A percentile compares a stretch with the other conserved stretches of the same genome.
Evolutionary conservation across 305 asterid genomes (phyloP).

Genomic region (Fraxinus albicans): DNA sequence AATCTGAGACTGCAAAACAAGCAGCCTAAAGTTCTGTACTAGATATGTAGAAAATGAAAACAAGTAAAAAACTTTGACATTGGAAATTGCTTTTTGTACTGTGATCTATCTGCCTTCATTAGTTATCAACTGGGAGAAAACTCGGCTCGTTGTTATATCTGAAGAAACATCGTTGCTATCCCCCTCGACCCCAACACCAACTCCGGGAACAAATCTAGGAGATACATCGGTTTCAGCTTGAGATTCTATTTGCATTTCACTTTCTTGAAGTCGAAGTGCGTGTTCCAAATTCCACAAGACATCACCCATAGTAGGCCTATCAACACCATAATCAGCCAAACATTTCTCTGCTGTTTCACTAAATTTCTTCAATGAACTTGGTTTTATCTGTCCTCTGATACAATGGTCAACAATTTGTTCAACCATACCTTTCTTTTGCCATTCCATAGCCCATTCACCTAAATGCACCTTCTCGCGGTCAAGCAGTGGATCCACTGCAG

Average conservation of each 20-base stretch:
- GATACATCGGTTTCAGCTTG: slow-evolving; percentile 20
- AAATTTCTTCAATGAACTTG: slow-evolving; percentile 47
- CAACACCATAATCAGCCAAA: slow-evolving; percentile 73
- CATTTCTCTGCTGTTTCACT: slow-evolving; percentile 85
- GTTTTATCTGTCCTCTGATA: slow-evolving; percentile 52
- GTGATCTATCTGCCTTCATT: slow-evolving; percentile 40
- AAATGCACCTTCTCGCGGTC: slow-evolving; percentile 65
- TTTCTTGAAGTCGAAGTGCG: slow-evolving; percentile 68
- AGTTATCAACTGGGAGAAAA: slow-evolving; percentile 53
- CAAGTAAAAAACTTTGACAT: background rate
- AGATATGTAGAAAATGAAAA: background rate
- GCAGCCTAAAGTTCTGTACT: background rate
- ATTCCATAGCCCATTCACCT: slow-evolving; percentile 83
- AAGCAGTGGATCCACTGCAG: slow-evolving; percentile 63
- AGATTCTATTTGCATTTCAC: slow-evolving; percentile 28
- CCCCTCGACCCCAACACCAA: slow-evolving; percentile 15
- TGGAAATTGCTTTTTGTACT: background rate
- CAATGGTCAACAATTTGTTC: slow-evolving; percentile 60
- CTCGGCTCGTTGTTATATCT: slow-evolving; percentile 44
- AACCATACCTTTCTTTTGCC: slow-evolving; percentile 60
- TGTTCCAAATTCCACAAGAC: slow-evolving; percentile 92
- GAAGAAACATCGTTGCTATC: slow-evolving; percentile 26
- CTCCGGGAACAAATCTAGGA: slow-evolving; percentile 23
- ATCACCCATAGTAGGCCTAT: slow-evolving; percentile 86
- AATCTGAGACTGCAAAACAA: background rate